Base-by-base conservation (phyloP, 1,284 basidiomycete species). In the Tetrapyrgos nigripes region DNA sequence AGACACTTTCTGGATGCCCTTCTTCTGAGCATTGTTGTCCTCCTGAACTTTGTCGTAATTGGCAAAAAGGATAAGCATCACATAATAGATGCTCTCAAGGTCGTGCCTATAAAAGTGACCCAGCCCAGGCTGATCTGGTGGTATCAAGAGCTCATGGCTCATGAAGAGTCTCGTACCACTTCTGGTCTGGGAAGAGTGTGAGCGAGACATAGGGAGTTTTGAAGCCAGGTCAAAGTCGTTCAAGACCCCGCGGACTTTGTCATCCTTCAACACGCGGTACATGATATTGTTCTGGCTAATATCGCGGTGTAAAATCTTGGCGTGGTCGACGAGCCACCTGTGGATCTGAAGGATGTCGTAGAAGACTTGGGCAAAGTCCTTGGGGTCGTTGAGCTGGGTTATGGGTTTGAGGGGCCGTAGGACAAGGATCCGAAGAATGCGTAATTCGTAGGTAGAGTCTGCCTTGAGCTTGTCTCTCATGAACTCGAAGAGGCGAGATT, bases 291-390 rank as follows among this genome's bases (percentile, higher is more conserved):
- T 43, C 21, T n/a, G 14, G 26, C 59, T 61, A 21, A 53, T 46
- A 37, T 61, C 55, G 24, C 51, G 44, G 50, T 61, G 59, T 2
- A 61, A 35, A 19, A 61, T 58, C 27, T 29, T 21, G 21, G 48
- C 47, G 5, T 24, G 11, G 17, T 46, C 23, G 48, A 51, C 35
- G 4, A 59, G 48, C 58, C 53, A 59, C 23, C 21, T 19, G 27
- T 57, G 49, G 31, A 51, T 48, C 46, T 54, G 55, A 17, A 57
- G 35, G 28, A 55, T 50, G 31, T 57, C 50, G 13, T 33, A 23
- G 23, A 57, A 49, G 4, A 57, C 55, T 19, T 61, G 45, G 3
- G 31, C 55, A 23, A 50, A 49, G 4, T 53, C 55, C n/a, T n/a
- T n/a, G n/a, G n/a, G n/a, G n/a, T n/a, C n/a, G 2, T 21, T 35